Percentiles rank a stretch among this genome's conserved stretches.
These are phyloP conservation scores for Knufia petricola DNA, from an alignment of 2,329 filamentous ascomycete genomes.

Conservation along the genomic window DNA sequence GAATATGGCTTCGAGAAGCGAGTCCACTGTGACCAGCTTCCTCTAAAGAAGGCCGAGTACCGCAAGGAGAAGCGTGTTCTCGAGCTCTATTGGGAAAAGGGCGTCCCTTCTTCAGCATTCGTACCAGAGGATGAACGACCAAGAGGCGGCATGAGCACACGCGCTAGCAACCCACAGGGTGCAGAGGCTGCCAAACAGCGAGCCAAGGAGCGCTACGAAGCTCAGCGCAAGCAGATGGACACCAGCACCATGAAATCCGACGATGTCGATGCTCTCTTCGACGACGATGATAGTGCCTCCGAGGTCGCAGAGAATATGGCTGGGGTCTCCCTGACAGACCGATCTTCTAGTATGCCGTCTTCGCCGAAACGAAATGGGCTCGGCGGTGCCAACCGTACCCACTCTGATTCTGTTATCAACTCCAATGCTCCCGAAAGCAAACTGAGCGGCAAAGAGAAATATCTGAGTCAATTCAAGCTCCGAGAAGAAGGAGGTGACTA, in stretches of 20 bases:
- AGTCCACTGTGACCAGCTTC: conserved; percentile 95
- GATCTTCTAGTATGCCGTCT: conserved; percentile 88
- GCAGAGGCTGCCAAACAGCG: conserved; percentile 73
- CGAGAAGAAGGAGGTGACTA: conserved; percentile 89
- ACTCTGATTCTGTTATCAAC: conserved; percentile 67
- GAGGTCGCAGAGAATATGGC: conserved; percentile 87
- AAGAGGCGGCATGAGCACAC: conserved; percentile 65
- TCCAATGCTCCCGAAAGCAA: conserved; percentile 67
- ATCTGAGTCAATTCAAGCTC: conserved; percentile 77
- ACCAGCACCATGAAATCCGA: conserved; percentile 89
- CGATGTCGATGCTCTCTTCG: conserved; percentile 90
- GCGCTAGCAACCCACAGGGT: conserved; percentile 65
- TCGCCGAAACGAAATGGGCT: conserved; percentile 72
- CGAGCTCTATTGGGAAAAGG: conserved; percentile 99
- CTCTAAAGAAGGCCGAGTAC: conserved; percentile 97
- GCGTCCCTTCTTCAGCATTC: conserved; percentile 88
- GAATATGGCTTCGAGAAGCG: conserved; percentile 99
- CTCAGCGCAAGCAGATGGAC: conserved; percentile 84
- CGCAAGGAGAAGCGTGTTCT: conserved; percentile 90
- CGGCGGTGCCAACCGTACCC: conserved; percentile 67
- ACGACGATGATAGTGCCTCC: conserved; percentile 79
- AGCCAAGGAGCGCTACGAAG: conserved; percentile 81
- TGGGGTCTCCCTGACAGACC: conserved; percentile 79
- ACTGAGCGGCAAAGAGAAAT: conserved; percentile 90
- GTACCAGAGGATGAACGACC: conserved; percentile 94